A percentile compares a stretch with the other conserved stretches of the same genome.
These are phyloP conservation scores for Daldinia childiae DNA, from an alignment of 495 filamentous ascomycete species.

Conservation along the genomic window DNA sequence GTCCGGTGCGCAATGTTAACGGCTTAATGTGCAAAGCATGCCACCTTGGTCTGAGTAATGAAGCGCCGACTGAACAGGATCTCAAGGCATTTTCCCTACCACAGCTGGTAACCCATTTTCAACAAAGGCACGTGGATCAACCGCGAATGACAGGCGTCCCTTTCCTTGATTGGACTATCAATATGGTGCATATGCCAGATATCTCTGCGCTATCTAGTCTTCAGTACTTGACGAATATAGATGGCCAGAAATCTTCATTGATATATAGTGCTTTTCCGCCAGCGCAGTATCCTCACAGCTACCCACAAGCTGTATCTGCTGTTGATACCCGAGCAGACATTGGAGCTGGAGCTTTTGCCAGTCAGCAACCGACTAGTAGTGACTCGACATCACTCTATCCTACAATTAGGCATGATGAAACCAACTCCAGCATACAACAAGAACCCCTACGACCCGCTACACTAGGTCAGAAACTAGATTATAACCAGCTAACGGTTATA, in stretches of 20 bases:
- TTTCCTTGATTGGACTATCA: conserved; percentile 67
- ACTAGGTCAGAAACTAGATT: background rate
- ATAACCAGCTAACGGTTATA: background rate
- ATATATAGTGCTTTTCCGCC: conserved; percentile 67
- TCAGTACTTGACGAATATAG: conserved; percentile 60
- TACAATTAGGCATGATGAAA: background rate
- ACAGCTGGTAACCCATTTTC: conserved; percentile 74
- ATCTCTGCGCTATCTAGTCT: conserved; percentile 58
- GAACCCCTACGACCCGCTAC: conserved; percentile 1
- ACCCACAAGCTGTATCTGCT: conserved; percentile 1
- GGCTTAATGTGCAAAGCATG: conserved; percentile 73
- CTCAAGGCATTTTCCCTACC: conserved; percentile 66
- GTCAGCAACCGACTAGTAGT: conserved; percentile 5
- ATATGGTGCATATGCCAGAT: conserved; percentile 77
- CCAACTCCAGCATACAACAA: background rate
- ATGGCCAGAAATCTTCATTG: conserved; percentile 63
- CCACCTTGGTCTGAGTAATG: conserved; percentile 50
- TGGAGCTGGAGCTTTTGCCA: background rate
- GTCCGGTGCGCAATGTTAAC: conserved; percentile 71
- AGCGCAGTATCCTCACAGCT: conserved; percentile 32
- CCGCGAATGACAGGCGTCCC: conserved; percentile 41
- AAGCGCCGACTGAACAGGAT: conserved; percentile 48
- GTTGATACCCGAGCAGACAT: background rate
- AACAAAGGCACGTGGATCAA: conserved; percentile 62
- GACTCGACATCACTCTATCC: background rate